Percentiles rank a stretch among this genome's conserved stretches.
Evolutionary conservation across 768 basidiomycete species (phyloP).

Genomic region (Kwoniella bestiolae): DNA sequence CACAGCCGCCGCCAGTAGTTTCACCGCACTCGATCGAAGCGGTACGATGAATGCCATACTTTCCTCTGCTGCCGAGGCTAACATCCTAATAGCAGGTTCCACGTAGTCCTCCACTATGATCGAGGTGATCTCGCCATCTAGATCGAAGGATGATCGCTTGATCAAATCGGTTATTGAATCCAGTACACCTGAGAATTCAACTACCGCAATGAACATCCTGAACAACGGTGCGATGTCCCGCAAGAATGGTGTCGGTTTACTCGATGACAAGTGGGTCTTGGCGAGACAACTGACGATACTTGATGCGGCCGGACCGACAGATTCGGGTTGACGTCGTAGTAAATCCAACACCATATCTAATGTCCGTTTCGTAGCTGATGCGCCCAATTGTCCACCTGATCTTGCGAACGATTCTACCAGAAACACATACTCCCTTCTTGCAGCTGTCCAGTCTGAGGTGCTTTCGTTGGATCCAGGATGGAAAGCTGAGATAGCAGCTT

Average conservation of each 20-base stretch:
- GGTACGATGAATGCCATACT: constrained; percentile 29
- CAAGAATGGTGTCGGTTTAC: constrained; percentile 27
- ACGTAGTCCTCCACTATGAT: constrained; percentile 40
- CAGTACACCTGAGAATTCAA: constrained; percentile 47
- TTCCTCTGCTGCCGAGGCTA: constrained; percentile 26
- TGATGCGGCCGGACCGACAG: constrained; percentile 27
- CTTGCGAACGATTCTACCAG: constrained; percentile 41
- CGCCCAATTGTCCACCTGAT: constrained; percentile 37
- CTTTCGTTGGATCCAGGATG: constrained; percentile 25
- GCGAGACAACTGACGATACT: constrained; percentile 32
- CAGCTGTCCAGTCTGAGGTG: constrained; percentile 35
- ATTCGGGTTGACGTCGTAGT: constrained; percentile 22
- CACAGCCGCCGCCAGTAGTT: constrained; percentile 28
- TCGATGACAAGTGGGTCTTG: constrained; percentile 33
- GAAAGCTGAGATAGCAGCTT: constrained; percentile 33
- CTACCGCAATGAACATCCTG: constrained; percentile 29
- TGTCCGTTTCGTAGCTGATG: constrained; percentile 26
- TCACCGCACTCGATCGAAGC: constrained; percentile 28
- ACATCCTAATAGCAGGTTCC: constrained; percentile 30
- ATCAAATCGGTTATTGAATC: constrained; percentile 38
- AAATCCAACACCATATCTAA: constrained; percentile 44
- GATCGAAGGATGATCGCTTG: constrained; percentile 13
- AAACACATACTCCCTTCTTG: constrained; percentile 35
- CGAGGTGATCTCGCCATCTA: constrained; percentile 26
- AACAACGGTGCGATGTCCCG: constrained; percentile 42